A percentile compares a stretch with the other conserved stretches of the same genome.
Evolutionary conservation across 257 asterid species (phyloP).

Genomic region (Datura wrightii): DNA sequence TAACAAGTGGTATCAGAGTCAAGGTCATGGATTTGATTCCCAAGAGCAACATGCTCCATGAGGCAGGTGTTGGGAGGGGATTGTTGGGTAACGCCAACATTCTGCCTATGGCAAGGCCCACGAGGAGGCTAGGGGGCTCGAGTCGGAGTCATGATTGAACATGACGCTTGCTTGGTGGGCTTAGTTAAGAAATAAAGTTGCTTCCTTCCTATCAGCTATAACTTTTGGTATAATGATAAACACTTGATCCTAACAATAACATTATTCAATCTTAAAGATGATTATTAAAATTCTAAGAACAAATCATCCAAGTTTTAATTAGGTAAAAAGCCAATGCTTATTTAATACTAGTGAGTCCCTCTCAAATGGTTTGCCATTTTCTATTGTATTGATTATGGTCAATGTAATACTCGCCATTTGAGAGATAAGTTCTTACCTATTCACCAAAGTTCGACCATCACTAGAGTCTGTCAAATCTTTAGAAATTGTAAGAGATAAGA

Average conservation of each 20-base stretch:
- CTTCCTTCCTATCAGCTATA: no score
- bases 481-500: neutral
- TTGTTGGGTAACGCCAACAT: no score
- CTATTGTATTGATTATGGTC: constrained; percentile 19
- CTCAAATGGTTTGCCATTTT: constrained; percentile 17
- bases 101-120: no score
- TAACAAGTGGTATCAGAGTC: no score
- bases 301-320: constrained; percentile 1
- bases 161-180: no score
- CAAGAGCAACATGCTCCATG: no score
- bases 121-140: no score
- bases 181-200: no score
- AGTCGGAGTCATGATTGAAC: no score
- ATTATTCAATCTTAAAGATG: constrained; percentile 22
- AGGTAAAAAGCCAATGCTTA: neutral
- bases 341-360: neutral
- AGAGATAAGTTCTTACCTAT: neutral
- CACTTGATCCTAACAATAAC: neutral
- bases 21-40: no score
- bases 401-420: constrained; percentile 21
- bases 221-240: no score
- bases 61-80: no score
- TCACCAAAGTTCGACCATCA: neutral
- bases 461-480: neutral
- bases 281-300: neutral